Evolutionary conservation across 768 basidiomycete species (phyloP).

Genomic region (Trametes elegans): DNA sequence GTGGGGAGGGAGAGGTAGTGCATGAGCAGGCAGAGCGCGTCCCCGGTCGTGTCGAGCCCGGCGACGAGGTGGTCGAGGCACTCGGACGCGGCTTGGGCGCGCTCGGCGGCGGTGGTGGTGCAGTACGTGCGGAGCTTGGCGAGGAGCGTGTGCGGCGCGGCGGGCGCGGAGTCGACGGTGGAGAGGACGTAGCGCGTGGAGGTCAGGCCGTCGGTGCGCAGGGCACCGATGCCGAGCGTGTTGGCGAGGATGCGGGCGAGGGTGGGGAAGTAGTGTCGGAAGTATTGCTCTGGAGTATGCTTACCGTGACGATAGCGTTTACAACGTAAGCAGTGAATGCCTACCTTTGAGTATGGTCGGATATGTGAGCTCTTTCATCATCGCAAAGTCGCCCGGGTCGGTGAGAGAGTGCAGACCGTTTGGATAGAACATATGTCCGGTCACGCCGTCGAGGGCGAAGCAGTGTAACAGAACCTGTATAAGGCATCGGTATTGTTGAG

Average conservation of each 20-base stretch:
- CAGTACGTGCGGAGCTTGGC: constrained; percentile 16
- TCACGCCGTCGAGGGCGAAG: constrained; percentile 21
- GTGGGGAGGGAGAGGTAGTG: constrained; percentile 24
- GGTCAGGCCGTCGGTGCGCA: background rate
- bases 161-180: constrained; percentile 1
- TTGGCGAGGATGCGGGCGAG: background rate
- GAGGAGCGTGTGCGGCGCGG: constrained; percentile 19
- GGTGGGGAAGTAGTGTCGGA: constrained; percentile 16
- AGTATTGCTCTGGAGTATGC: constrained; percentile 8
- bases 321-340: too few species aligned
- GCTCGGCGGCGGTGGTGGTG: background rate
- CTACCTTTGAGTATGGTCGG: constrained; percentile 11
- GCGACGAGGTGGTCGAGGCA: constrained; percentile 25
- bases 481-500: background rate
- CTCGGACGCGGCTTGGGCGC: constrained; percentile 19
- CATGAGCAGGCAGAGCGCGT: constrained; percentile 25
- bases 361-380: constrained; percentile 20
- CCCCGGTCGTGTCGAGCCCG: constrained; percentile 26
- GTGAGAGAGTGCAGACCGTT: constrained; percentile 14
- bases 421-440: constrained; percentile 22
- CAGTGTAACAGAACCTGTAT: constrained; percentile 22
- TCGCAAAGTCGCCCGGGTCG: constrained; percentile 9
- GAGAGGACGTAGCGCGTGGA: constrained; percentile 15
- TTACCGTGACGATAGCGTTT: too few species aligned
- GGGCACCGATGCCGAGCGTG: background rate